Conservation (phyloP, 495 filamentous ascomycete species). For the Daldinia caldariorum region DNA sequence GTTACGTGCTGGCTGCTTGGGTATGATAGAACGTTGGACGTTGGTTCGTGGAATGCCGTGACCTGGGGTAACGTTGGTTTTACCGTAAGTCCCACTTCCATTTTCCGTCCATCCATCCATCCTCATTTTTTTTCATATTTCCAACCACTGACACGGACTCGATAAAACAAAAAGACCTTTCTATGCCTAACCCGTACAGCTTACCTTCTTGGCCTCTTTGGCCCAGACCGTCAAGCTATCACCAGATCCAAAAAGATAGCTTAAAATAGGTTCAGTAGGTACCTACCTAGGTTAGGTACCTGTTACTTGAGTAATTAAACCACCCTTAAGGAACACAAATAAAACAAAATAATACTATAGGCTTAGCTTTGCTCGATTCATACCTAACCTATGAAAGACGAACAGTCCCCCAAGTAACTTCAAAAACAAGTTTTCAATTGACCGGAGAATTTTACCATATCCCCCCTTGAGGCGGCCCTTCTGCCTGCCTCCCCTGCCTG, state of each 20-base stretch:
- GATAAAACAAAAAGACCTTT: slow-evolving; percentile 48
- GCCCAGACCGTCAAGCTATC: slow-evolving; percentile 46
- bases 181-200: slow-evolving; percentile 65
- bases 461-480: neutral
- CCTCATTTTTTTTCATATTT: neutral
- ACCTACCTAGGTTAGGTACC: neutral
- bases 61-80: slow-evolving; percentile 78
- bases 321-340: neutral
- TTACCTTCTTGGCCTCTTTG: slow-evolving; percentile 69
- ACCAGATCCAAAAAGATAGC: slow-evolving; percentile 33
- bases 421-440: slow-evolving; percentile 5
- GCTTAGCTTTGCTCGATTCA: neutral
- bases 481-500: slow-evolving; percentile 3
- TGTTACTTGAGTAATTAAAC: neutral
- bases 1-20: slow-evolving; percentile 70
- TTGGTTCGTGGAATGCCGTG: slow-evolving; percentile 71
- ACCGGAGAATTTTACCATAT: slow-evolving; percentile 3
- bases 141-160: neutral
- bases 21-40: slow-evolving; percentile 60
- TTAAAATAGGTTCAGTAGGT: neutral
- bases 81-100: slow-evolving; percentile 56
- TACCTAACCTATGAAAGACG: slow-evolving; percentile 6
- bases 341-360: neutral
- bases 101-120: neutral
- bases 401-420: slow-evolving; percentile 4